phyloP scores from a whole-genome alignment of 306 rosid species.

The Alnus glutinosa region DNA sequence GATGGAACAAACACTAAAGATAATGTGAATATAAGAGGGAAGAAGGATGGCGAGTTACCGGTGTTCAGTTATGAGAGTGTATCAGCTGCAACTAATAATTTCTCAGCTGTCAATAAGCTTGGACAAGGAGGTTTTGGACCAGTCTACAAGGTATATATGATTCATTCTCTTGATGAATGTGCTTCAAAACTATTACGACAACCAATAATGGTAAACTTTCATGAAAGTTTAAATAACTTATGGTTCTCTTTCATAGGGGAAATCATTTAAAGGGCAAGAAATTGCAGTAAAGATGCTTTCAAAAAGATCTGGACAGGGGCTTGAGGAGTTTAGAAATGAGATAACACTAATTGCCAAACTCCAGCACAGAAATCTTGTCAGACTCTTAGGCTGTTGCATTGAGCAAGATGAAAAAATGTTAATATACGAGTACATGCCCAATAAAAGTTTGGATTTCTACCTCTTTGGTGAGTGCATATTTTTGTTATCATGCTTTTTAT shows the following conservation, averaged over 20 bases:
- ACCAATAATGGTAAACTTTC: too few relatives aligned
- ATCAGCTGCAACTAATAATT: background rate
- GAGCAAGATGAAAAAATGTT: background rate
- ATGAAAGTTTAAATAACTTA: background rate
- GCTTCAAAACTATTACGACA: background rate
- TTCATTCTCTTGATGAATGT: too few relatives aligned
- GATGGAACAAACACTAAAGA: background rate
- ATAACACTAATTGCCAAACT: background rate
- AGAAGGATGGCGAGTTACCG: background rate
- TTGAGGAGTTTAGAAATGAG: background rate
- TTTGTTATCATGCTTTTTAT: too few relatives aligned
- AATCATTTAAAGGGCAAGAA: background rate
- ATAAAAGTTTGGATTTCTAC: background rate
- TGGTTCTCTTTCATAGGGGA: background rate
- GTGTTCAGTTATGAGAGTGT: background rate
- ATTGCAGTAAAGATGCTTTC: background rate
- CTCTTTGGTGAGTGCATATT: background rate
- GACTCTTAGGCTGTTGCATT: background rate
- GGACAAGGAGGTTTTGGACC: constrained; percentile 2
- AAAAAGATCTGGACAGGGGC: background rate
- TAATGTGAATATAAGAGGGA: background rate
- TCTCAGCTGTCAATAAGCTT: background rate
- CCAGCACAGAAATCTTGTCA: background rate
- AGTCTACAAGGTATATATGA: background rate
- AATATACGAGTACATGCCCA: background rate